These are phyloP conservation scores for Ceratocystis huliohia DNA, from an alignment of 2,329 filamentous ascomycete species.

Conservation along the genomic window DNA sequence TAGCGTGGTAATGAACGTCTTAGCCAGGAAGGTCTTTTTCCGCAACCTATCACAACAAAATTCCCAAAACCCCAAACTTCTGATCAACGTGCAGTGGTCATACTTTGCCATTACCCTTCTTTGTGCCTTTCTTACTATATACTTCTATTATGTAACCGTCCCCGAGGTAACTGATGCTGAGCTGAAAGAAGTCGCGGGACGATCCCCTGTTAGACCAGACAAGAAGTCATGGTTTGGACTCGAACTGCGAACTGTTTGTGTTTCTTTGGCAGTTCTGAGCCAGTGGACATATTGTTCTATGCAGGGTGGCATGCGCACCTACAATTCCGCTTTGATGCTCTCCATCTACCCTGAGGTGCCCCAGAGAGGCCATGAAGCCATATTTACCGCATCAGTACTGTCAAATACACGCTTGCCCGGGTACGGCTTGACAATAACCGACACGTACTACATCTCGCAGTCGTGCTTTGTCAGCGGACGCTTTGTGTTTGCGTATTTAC, in stretches of 20 bases:
- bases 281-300: slow-evolving; percentile 71
- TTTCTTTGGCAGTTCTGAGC: slow-evolving; percentile 59
- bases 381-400: slow-evolving; percentile 22
- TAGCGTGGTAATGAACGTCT: slow-evolving; percentile 56
- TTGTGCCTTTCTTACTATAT: slow-evolving; percentile 55
- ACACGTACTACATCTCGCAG: slow-evolving; percentile 61
- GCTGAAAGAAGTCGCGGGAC: slow-evolving; percentile 37
- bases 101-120: slow-evolving; percentile 71
- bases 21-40: slow-evolving; percentile 67
- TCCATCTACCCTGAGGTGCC: slow-evolving; percentile 27
- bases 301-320: slow-evolving; percentile 54
- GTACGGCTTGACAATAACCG: slow-evolving; percentile 43
- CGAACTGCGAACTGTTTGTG: slow-evolving; percentile 41
- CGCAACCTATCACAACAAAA: slow-evolving; percentile 37
- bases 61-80: slow-evolving; percentile 34
- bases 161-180: slow-evolving; percentile 48
- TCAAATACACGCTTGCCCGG: slow-evolving; percentile 26
- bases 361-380: slow-evolving; percentile 27
- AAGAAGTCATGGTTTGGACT: slow-evolving; percentile 39
- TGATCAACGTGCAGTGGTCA: slow-evolving; percentile 71
- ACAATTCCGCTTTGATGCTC: slow-evolving; percentile 42
- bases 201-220: slow-evolving; percentile 38
- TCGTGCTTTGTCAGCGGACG: slow-evolving; percentile 60
- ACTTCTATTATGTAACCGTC: slow-evolving; percentile 56
- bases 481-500: slow-evolving; percentile 53